Base-by-base conservation (phyloP, 306 rosid species). In the Prunus fruticosa region DNA sequence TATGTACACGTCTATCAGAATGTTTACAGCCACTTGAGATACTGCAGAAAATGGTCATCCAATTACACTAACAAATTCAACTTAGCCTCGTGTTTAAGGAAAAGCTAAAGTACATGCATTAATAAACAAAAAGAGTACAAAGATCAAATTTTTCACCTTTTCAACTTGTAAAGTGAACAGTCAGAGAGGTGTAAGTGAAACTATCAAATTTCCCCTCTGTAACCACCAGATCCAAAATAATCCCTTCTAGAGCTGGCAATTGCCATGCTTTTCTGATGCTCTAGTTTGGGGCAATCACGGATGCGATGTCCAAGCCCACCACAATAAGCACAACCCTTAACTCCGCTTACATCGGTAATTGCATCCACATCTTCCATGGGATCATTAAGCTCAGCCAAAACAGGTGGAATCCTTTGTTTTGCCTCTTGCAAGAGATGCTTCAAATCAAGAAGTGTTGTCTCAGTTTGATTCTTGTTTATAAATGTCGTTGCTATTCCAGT, bases 231-330 rank as follows among this genome's bases (percentile, higher is more conserved):
- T 8, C 97, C 97, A 87, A 88, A 95, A 77, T 92, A 92, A 74
- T 95, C 98, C 80, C 89, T 89, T 82, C 96, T 85, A 38, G 88
- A 85, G 71, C 84, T 85, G 43, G 98, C 93, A 76, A 95, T 95
- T 3, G 89, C 87, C 88, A 86, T 69, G 82, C 91, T 95, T 74
- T 92, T 92, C 83, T 92, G 97, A 78, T 95, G 97, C 79, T 90
- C 97, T 43, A 90, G 81, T 72, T 90, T 95, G 47, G 97, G 96
- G 77, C 97, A 92, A 69, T 88, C 97, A 2, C 85, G 80, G 61
- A 95, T 95, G 52, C 96, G 97, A 76, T 94, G 97, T 81, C 97
- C 98, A 51, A 92, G 96, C 41, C 98, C 98, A 51, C 97, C 98
- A 86, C 97, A 94, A 83, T 83, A 94, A 18, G 97, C 97, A 49